Percentiles rank a stretch among this genome's conserved stretches.
Conservation (phyloP, 768 basidiomycete genomes). For the Glaciozyma antarctica region DNA sequence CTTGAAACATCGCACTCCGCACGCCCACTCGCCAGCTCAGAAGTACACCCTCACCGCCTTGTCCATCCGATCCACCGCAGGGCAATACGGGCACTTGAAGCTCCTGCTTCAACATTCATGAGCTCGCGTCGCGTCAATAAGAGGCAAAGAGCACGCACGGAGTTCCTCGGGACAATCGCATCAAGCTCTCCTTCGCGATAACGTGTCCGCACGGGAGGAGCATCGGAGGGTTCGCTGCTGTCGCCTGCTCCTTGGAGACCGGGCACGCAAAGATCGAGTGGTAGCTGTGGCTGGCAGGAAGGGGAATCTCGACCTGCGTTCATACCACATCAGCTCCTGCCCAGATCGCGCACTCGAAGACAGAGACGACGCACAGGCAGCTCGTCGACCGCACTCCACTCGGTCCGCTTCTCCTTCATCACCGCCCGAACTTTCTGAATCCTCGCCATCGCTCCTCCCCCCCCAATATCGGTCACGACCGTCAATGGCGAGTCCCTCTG, state of each 20-base stretch:
- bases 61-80: slow-evolving; percentile 49
- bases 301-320: slow-evolving; percentile 78
- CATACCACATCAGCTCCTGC: not conserved
- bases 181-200: slow-evolving; percentile 80
- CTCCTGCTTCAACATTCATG: slow-evolving; percentile 47
- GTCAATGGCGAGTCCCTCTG: slow-evolving; percentile 77
- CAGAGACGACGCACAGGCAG: slow-evolving; percentile 55
- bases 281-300: slow-evolving; percentile 70
- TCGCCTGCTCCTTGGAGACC: slow-evolving; percentile 94
- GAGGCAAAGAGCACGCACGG: slow-evolving; percentile 50
- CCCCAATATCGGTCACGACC: slow-evolving; percentile 86
- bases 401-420: slow-evolving; percentile 84
- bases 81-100: slow-evolving; percentile 96
- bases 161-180: slow-evolving; percentile 76
- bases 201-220: slow-evolving; percentile 96
- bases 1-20: too few relatives aligned
- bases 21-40: slow-evolving; percentile 17
- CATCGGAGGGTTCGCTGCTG: slow-evolving; percentile 89
- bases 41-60: slow-evolving; percentile 41
- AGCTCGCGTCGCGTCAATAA: not conserved
- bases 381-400: slow-evolving; percentile 83
- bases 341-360: not conserved
- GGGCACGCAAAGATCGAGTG: slow-evolving; percentile 97
- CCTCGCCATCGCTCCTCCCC: slow-evolving; percentile 75
- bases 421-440: slow-evolving; percentile 92